phyloP scores from a whole-genome alignment of 2,329 filamentous ascomycete genomes.

The Magnaporthiopsis poae region DNA sequence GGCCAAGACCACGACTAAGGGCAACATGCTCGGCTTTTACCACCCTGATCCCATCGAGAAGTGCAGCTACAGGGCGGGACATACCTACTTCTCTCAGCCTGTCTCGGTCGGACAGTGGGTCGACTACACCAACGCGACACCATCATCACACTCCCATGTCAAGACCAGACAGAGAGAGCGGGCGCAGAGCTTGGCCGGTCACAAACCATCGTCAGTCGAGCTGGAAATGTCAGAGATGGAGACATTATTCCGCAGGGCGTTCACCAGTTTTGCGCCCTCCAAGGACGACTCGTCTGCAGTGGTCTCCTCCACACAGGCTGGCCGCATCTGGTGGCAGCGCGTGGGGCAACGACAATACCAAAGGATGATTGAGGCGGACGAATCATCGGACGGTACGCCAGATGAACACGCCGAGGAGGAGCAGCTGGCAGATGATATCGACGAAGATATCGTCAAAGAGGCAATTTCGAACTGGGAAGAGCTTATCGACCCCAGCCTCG shows the following conservation, averaged over 20 bases:
- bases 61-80: slow-evolving; percentile 39
- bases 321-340: slow-evolving; percentile 68
- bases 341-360: slow-evolving; percentile 57
- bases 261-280: slow-evolving; percentile 69
- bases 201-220: slow-evolving; percentile 45
- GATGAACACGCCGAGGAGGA: slow-evolving; percentile 28
- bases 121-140: slow-evolving; percentile 55
- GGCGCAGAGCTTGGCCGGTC: slow-evolving; percentile 55
- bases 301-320: slow-evolving; percentile 56
- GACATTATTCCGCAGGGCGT: slow-evolving; percentile 63
- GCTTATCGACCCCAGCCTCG: slow-evolving; percentile 47
- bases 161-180: slow-evolving; percentile 61
- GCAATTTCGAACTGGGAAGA: slow-evolving; percentile 51
- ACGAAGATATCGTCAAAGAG: slow-evolving; percentile 43
- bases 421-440: slow-evolving; percentile 30
- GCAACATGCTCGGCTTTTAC: slow-evolving; percentile 29
- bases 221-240: slow-evolving; percentile 59
- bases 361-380: slow-evolving; percentile 48
- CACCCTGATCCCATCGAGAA: slow-evolving; percentile 37
- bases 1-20: slow-evolving; percentile 59
- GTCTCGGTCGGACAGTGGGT: slow-evolving; percentile 61
- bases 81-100: slow-evolving; percentile 55
- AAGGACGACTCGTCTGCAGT: slow-evolving; percentile 65
- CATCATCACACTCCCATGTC: slow-evolving; percentile 40
- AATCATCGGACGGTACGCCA: slow-evolving; percentile 15